These are phyloP conservation scores for Hibiscus syriacus DNA, from an alignment of 345 rosid species.

Conservation along the genomic window DNA sequence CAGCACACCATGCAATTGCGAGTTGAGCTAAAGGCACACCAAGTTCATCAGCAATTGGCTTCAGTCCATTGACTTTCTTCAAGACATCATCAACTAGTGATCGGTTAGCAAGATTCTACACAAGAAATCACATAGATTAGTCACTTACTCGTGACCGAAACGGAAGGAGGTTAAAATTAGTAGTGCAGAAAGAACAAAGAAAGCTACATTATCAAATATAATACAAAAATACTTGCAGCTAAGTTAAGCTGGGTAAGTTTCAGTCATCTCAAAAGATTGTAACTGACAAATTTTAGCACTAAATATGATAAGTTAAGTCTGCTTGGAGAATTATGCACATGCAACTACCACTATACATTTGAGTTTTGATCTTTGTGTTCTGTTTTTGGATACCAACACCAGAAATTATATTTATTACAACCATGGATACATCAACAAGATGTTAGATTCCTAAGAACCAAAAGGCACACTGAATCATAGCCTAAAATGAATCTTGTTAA, in stretches of 20 bases:
- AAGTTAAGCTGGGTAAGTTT: background rate
- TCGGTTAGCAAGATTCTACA: too few relatives aligned
- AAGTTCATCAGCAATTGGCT: too few relatives aligned
- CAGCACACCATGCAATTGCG: too few relatives aligned
- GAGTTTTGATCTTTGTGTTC: background rate
- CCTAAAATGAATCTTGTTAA: background rate
- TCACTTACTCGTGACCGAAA: background rate
- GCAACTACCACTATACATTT: background rate
- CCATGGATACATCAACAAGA: background rate
- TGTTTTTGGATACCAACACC: background rate
- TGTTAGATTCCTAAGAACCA: background rate
- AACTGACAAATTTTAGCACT: background rate
- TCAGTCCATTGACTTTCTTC: too few relatives aligned
- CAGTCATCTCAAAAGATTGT: background rate
- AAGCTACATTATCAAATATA: background rate
- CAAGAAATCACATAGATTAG: constrained; percentile 7
- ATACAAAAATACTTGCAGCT: background rate
- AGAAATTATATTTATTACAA: too few relatives aligned
- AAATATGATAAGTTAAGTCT: background rate
- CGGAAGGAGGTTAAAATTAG: background rate
- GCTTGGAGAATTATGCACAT: background rate
- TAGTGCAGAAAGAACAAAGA: background rate
- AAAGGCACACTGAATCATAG: background rate
- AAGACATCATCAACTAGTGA: too few relatives aligned
- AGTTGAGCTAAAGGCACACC: too few relatives aligned